Percentiles rank a stretch among this genome's conserved stretches.
Evolutionary conservation across 371 early-diverging fungal species (phyloP).

Genomic region (Lichtheimia corymbifera): DNA sequence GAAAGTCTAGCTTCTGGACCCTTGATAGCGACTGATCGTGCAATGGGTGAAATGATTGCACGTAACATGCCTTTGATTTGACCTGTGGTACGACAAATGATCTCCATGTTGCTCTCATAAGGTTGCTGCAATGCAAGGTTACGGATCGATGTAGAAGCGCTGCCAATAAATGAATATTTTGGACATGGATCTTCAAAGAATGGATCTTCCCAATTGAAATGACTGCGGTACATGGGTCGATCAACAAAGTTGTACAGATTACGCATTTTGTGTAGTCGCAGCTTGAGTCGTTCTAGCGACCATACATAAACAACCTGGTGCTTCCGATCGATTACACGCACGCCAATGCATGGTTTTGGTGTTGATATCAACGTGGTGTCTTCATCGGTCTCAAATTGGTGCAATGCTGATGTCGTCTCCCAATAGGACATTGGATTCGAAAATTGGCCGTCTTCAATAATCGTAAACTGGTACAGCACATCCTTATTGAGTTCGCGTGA

Average conservation of each 20-base stretch:
- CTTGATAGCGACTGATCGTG: constrained; percentile 27
- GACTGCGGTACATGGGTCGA: constrained; percentile 66
- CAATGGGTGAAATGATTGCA: constrained; percentile 54
- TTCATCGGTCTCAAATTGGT: constrained; percentile 58
- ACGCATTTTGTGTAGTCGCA: constrained; percentile 73
- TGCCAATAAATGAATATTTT: constrained; percentile 67
- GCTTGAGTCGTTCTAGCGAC: constrained; percentile 68
- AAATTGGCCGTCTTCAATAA: constrained; percentile 59
- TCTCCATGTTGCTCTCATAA: constrained; percentile 55
- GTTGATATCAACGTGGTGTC: constrained; percentile 42
- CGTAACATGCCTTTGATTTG: constrained; percentile 48
- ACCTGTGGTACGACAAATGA: constrained; percentile 61
- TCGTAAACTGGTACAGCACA: constrained; percentile 79
- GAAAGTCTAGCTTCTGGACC: neutral
- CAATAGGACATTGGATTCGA: constrained; percentile 58
- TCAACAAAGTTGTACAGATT: constrained; percentile 71
- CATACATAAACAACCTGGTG: constrained; percentile 72
- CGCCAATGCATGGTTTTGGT: constrained; percentile 58
- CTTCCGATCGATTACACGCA: constrained; percentile 71
- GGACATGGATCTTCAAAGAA: constrained; percentile 66
- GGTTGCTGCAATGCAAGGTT: constrained; percentile 51
- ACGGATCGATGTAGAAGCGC: constrained; percentile 55
- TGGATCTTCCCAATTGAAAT: constrained; percentile 73
- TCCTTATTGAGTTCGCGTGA: constrained; percentile 76
- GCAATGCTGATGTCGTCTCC: constrained; percentile 59